These are phyloP conservation scores for Populus hybrid DNA, from an alignment of 441 rosid genomes.

Conservation along the genomic window DNA sequence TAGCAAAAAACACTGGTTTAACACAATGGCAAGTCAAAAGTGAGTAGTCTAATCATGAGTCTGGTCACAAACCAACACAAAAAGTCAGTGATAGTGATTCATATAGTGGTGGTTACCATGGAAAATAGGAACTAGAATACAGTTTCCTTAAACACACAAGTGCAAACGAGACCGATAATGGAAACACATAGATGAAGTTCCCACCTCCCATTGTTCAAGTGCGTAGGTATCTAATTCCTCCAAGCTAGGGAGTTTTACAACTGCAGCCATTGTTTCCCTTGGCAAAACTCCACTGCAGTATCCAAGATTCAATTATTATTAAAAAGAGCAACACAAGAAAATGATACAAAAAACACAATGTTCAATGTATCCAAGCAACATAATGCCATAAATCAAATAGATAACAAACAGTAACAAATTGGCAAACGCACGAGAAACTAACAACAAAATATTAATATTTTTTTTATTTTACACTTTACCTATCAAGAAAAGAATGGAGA, in stretches of 20 bases:
- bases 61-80: neutral
- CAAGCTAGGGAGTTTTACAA: conserved; percentile 60
- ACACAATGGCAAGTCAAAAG: conserved; percentile 32
- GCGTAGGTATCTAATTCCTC: conserved; percentile 84
- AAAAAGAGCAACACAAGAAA: neutral
- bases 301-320: conserved; percentile 24
- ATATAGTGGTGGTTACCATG: neutral
- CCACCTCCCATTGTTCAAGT: conserved; percentile 91
- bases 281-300: conserved; percentile 77
- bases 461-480: neutral
- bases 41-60: conserved; percentile 15
- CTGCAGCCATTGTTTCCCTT: conserved; percentile 81
- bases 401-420: conserved; percentile 5
- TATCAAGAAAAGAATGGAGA: conserved; percentile 6
- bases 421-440: neutral
- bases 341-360: conserved; percentile 4
- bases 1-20: conserved; percentile 76
- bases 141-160: conserved; percentile 11
- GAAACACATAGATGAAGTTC: conserved; percentile 26
- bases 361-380: neutral
- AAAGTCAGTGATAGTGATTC: neutral
- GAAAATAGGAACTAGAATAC: conserved; percentile 5
- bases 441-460: neutral
- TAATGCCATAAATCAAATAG: too few relatives aligned
- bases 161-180: conserved; percentile 1